phyloP scores from a whole-genome alignment of 2,329 filamentous ascomycete species.

The Simplicillium sp. region DNA sequence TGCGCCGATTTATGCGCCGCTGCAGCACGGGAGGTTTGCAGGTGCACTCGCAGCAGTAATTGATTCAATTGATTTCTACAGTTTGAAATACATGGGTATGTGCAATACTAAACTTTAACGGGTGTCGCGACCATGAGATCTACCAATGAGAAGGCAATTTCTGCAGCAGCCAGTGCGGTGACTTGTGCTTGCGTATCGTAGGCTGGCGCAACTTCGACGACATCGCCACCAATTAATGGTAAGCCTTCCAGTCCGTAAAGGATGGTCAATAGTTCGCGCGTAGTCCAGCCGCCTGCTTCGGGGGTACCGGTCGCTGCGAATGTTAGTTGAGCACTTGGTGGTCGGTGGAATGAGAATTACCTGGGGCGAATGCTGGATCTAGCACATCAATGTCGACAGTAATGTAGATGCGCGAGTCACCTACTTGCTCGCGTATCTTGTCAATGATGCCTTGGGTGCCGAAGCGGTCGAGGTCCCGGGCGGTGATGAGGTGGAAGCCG shows the following conservation, averaged over 20 bases:
- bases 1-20: too few species aligned
- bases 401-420: slow-evolving; percentile 65
- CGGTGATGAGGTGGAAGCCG: slow-evolving; percentile 12
- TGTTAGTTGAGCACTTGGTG: not conserved
- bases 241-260: slow-evolving; percentile 66
- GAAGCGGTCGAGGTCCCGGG: slow-evolving; percentile 63
- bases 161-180: slow-evolving; percentile 69
- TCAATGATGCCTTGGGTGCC: slow-evolving; percentile 58
- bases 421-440: slow-evolving; percentile 58
- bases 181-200: slow-evolving; percentile 72
- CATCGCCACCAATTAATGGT: slow-evolving; percentile 75
- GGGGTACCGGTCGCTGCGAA: slow-evolving; percentile 65
- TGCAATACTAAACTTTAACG: slow-evolving; percentile 5
- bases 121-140: slow-evolving; percentile 12
- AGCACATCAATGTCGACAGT: slow-evolving; percentile 71
- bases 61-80: too few species aligned
- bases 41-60: too few species aligned
- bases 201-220: slow-evolving; percentile 75
- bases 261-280: slow-evolving; percentile 70
- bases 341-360: not conserved
- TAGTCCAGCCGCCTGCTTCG: slow-evolving; percentile 80
- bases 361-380: slow-evolving; percentile 42
- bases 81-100: too few species aligned
- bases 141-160: slow-evolving; percentile 74
- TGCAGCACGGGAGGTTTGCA: too few species aligned